Base-by-base conservation (phyloP, 805 yeast genomes). In the Metschnikowia amazonensis region DNA sequence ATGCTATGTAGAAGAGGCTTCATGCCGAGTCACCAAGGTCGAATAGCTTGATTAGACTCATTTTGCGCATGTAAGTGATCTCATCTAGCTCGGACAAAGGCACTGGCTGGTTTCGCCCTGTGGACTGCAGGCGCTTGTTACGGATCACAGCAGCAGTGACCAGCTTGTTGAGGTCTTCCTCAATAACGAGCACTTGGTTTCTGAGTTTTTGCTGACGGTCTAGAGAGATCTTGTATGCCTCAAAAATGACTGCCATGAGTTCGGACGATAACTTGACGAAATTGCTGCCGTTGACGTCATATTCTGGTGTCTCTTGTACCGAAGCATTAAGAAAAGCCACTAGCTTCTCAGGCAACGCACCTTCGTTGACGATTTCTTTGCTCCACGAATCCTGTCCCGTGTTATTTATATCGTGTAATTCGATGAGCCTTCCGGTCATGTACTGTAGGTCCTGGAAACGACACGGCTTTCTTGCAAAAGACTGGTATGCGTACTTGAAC, bases 401-500 rank as follows among this genome's bases (percentile, higher is more conserved):
- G 18, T 45, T 38, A 20, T 47, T 46, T 18, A 25, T 41, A 27
- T 55, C 58, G 30, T 47, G 55, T 7, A 20, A 36, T 29, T 45
- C 46, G 11, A 55, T 38, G 9, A 52, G 46, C 28, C 47, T 47
- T 11, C 44, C 42, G 10, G 50, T 44, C 35, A 44, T 43, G n/a
- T 41, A 36, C 10, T 37, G 49, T 13, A 55, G 48, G 16, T 52
- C 45, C 11, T 36, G 43, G 13, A 27, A 10, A 25, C 24, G 38
- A 7, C 39, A 13, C 25, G 30, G 31, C 13, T 18, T 11, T 10
- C 28, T 34, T 13, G 40, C n/a, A 25, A 62, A 56, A 31, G 49
- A 43, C n/a, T 42, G 42, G 42, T 61, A 60, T 4, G 66, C 40
- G 10, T 36, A 40, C 21, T 51, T 52, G 45, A 62, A 67, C n/a